phyloP scores from a whole-genome alignment of 2,329 filamentous ascomycete species.

The Stenocarpella maydis region DNA sequence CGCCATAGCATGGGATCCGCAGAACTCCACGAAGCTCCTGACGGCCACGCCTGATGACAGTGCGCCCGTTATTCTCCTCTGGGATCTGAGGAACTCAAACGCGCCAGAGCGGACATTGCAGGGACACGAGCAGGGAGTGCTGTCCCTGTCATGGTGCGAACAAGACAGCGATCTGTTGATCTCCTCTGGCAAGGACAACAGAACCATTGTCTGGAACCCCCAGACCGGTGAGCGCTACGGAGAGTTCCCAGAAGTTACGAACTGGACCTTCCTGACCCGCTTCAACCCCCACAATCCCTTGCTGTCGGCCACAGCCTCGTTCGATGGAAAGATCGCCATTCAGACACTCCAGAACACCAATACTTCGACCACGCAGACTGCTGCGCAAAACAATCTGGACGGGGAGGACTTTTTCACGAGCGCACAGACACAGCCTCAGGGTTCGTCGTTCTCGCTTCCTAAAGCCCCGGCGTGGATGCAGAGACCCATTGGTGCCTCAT shows the following conservation, averaged over 20 bases:
- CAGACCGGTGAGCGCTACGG: conserved; percentile 87
- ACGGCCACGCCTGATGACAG: conserved; percentile 92
- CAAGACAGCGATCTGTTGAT: conserved; percentile 90
- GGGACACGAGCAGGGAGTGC: conserved; percentile 92
- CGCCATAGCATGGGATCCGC: conserved; percentile 96
- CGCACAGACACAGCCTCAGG: conserved; percentile 90
- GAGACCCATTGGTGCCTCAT: conserved; percentile 83
- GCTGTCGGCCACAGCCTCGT: conserved; percentile 92
- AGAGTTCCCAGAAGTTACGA: conserved; percentile 97
- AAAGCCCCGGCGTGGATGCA: conserved; percentile 93
- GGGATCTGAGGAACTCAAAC: conserved; percentile 96
- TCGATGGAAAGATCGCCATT: conserved; percentile 94
- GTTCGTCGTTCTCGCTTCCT: conserved; percentile 83
- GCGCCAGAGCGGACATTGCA: conserved; percentile 87
- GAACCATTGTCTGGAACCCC: conserved; percentile 95
- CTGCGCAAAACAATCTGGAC: conserved; percentile 75
- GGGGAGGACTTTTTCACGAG: conserved; percentile 97
- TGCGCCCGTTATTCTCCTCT: conserved; percentile 86
- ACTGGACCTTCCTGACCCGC: conserved; percentile 96
- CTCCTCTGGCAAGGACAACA: conserved; percentile 96
- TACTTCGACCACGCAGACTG: conserved; percentile 72
- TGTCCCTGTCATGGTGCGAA: conserved; percentile 94
- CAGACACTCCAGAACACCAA: conserved; percentile 96
- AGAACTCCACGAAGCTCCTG: conserved; percentile 91
- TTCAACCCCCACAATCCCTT: conserved; percentile 95